Evolutionary conservation across 1,139 yeast species (phyloP), one percentile per base, ranked within the genome.

Genomic region (Pichia cactophila): DNA sequence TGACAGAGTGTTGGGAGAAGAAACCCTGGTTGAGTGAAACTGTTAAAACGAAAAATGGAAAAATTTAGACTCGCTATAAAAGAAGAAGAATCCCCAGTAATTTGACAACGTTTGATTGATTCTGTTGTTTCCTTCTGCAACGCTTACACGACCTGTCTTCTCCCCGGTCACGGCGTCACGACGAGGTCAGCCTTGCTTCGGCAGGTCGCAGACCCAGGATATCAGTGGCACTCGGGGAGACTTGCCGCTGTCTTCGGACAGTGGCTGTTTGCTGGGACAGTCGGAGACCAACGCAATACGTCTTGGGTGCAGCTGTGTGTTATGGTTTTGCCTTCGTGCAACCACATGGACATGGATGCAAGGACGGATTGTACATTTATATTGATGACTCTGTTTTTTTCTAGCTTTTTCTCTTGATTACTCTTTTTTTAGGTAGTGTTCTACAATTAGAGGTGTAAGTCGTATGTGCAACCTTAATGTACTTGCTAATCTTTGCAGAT

Each of bases 241-340:
- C 8, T 5, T 3, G 14, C 35, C 35, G 35, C 35, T 12, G 35
- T 31, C n/a, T 31, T 31, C 35, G 35, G 39, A 36, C 7, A 16
- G 23, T 16, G 39, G 23, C 41, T 20, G 26, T 20, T 20, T 20
- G 11, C 28, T 23, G 14, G 26, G 28, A 23, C 45, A 33, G 48
- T 37, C 48, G 75, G 72, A 69, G 45, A 28, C 41, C 16, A 38
- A 42, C 9, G 16, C 36, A 33, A 80, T 74, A 9, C 46, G 49
- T 83, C 89, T 83, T 80, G 89, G 89, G 89, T 83, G 89, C 89
- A 80, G 81, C 81, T 73, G 68, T 71, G 74, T 69, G 69, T 82
- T 77, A 79, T 81, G 86, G 86, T 81, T 65, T 70, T 75, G 73
- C 86, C 88, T 82, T 83, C 86, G 89, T 81, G 86, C 75, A 73